phyloP scores from a whole-genome alignment of 108 stramenopile species.

The Tribonema minus region DNA sequence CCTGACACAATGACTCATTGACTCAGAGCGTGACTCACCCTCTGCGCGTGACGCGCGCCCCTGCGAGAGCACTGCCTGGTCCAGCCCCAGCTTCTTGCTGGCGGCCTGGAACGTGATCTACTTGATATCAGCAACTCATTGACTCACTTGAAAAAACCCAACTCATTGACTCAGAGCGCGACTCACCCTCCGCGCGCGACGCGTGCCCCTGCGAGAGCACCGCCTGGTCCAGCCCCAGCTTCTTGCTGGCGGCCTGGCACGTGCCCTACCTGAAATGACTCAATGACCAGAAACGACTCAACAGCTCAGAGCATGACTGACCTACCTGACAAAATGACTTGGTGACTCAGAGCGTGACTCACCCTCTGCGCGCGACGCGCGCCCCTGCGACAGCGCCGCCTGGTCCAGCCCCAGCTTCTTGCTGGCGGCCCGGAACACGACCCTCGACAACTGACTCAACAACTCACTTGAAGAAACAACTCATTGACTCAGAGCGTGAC shows the following conservation, averaged over 20 bases:
- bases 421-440: background rate
- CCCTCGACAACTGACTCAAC: background rate
- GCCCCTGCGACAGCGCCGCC: constrained; percentile 26
- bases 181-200: constrained; percentile 1
- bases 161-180: too few relatives aligned
- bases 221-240: constrained; percentile 1
- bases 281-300: background rate
- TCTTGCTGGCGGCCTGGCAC: background rate
- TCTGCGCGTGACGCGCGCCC: background rate
- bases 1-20: too few relatives aligned
- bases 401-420: constrained; percentile 1
- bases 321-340: too few relatives aligned
- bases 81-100: background rate
- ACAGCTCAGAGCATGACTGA: background rate
- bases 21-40: too few relatives aligned
- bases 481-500: too few relatives aligned
- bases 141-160: background rate
- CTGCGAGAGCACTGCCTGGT: constrained; percentile 29
- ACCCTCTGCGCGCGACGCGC: background rate
- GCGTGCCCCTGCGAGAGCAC: constrained; percentile 25
- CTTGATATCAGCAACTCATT: background rate
- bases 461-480: background rate
- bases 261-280: too few relatives aligned
- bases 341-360: too few relatives aligned
- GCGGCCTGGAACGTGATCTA: background rate